These are phyloP conservation scores for Neospermospora avenae DNA, from an alignment of 2,329 filamentous ascomycete genomes.

Conservation along the genomic window DNA sequence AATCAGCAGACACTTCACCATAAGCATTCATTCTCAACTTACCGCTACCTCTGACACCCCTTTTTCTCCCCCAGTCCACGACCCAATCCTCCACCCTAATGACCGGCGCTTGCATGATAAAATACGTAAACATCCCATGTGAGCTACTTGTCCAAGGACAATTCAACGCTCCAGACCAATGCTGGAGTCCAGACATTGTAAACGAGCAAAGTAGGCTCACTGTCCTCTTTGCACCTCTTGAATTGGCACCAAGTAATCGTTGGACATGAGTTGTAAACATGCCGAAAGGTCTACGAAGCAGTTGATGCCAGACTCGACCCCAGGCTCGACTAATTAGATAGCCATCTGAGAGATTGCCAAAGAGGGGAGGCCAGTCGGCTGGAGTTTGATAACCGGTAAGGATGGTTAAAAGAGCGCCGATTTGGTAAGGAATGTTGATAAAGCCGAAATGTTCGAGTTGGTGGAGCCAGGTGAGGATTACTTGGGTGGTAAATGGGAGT, in stretches of 20 bases:
- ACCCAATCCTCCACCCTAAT: slow-evolving; percentile 8
- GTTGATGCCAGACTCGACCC: slow-evolving; percentile 12
- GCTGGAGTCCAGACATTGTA: slow-evolving; percentile 3
- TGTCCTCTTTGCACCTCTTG: not conserved
- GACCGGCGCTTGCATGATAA: slow-evolving; percentile 9
- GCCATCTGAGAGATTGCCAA: slow-evolving; percentile 5
- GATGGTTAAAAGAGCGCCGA: slow-evolving; percentile 5
- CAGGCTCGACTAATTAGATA: slow-evolving; percentile 10
- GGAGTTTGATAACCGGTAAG: not conserved
- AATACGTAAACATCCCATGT: slow-evolving; percentile 12
- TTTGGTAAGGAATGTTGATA: slow-evolving; percentile 13
- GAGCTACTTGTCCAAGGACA: slow-evolving; percentile 8
- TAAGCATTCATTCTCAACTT: not conserved
- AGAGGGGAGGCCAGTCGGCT: slow-evolving; percentile 9
- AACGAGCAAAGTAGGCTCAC: slow-evolving; percentile 1
- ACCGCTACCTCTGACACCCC: not conserved
- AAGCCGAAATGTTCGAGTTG: slow-evolving; percentile 15
- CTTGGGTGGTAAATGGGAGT: slow-evolving; percentile 1
- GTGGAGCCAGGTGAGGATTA: slow-evolving; percentile 15
- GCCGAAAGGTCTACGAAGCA: not conserved
- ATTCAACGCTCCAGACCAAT: slow-evolving; percentile 7
- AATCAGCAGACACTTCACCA: not conserved
- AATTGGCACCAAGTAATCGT: not conserved
- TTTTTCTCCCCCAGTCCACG: slow-evolving; percentile 1
- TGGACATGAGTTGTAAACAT: slow-evolving; percentile 4